Conservation (phyloP, 2,329 filamentous ascomycete genomes). For the Mycosphaerella arachidis region DNA sequence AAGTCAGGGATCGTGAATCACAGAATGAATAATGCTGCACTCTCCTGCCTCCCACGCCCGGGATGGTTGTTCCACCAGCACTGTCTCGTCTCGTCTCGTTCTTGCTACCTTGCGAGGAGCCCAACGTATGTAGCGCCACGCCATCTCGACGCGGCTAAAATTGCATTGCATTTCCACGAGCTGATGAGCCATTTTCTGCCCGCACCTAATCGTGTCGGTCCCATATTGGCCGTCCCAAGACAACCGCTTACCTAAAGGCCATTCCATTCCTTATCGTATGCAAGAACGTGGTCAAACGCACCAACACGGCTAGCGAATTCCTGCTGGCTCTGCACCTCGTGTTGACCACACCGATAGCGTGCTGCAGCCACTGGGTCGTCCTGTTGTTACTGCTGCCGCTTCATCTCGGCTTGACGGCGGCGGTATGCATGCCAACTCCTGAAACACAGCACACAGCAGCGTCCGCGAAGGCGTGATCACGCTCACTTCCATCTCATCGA, state of each 20-base stretch:
- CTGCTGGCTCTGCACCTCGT: neutral
- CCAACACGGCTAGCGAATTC: no score
- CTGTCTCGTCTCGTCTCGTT: no score
- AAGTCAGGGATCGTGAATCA: no score
- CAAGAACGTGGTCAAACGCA: no score
- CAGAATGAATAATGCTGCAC: no score
- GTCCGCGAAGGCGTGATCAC: neutral
- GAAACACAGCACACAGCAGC: neutral
- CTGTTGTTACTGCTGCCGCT: neutral
- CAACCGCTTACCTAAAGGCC: no score
- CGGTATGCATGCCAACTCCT: neutral
- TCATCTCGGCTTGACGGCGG: neutral
- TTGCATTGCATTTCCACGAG: neutral
- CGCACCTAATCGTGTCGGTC: neutral
- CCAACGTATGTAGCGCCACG: neutral
- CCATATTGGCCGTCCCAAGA: no score
- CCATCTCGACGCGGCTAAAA: neutral
- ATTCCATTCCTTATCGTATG: no score
- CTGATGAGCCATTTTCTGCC: constrained; percentile 5
- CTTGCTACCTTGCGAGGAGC: no score
- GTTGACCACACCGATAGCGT: neutral
- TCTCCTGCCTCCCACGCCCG: no score
- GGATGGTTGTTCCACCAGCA: no score
- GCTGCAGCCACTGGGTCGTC: neutral
- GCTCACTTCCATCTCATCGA: neutral